Evolutionary conservation across 805 yeast species (phyloP).

Genomic region (Vanderwaltozyma verrucispora): DNA sequence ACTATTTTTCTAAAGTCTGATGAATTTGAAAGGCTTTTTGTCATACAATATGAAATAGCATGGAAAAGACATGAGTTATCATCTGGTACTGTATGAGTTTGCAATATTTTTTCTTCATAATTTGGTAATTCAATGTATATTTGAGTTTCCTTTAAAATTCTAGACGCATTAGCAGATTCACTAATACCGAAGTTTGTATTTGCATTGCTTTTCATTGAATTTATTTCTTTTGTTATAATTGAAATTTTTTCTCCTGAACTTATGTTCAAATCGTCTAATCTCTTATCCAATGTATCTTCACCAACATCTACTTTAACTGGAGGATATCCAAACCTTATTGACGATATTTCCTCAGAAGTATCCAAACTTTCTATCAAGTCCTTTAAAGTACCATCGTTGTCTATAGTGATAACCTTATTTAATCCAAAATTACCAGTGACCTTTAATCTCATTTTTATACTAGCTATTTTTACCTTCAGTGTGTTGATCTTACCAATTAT

Average conservation of each 20-base stretch:
- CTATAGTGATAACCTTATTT: constrained; percentile 29
- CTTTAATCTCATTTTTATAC: constrained; percentile 34
- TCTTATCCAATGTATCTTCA: constrained; percentile 7
- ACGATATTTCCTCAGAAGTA: constrained; percentile 5
- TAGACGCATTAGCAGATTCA: neutral
- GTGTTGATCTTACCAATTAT: too few relatives aligned
- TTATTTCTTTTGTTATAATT: constrained; percentile 6
- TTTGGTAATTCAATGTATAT: constrained; percentile 8
- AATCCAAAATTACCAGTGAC: constrained; percentile 19
- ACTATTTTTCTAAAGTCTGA: constrained; percentile 43
- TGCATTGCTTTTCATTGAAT: neutral
- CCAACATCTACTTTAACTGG: constrained; percentile 36
- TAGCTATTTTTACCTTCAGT: too few relatives aligned
- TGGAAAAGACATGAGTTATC: constrained; percentile 74
- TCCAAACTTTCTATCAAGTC: constrained; percentile 24
- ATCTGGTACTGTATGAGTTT: constrained; percentile 54
- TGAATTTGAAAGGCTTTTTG: constrained; percentile 35
- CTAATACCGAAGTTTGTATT: neutral
- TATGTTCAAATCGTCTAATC: constrained; percentile 36
- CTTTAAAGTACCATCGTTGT: constrained; percentile 28
- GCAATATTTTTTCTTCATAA: constrained; percentile 27
- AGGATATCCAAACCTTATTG: constrained; percentile 50
- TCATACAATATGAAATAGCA: constrained; percentile 45
- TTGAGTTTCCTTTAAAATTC: constrained; percentile 4
- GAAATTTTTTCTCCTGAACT: constrained; percentile 49